phyloP scores from a whole-genome alignment of 345 rosid genomes.

The Salix brachista region DNA sequence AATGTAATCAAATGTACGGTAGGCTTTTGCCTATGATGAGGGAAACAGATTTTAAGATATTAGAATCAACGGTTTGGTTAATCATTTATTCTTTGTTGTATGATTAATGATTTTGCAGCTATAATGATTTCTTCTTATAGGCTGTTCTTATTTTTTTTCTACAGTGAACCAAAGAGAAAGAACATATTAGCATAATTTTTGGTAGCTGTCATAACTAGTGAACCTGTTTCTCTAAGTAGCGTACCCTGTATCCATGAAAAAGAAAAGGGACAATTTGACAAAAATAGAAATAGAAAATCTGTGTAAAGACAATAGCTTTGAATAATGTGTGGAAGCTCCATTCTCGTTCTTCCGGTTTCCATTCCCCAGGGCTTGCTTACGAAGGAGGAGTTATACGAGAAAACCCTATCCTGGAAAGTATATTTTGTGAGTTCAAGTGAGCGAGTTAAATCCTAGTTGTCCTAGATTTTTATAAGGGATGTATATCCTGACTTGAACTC shows the following conservation, averaged over 20 bases:
- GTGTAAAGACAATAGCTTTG: slow-evolving; percentile 11
- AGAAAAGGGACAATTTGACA: slow-evolving; percentile 4
- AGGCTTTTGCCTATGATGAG: slow-evolving; percentile 30
- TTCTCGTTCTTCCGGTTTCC: slow-evolving; percentile 4
- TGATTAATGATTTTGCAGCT: too few species aligned
- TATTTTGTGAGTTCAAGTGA: too few species aligned
- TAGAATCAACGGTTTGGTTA: neutral
- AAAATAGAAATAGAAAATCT: slow-evolving; percentile 16
- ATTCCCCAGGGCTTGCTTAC: neutral
- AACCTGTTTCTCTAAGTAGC: neutral
- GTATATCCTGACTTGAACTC: too few species aligned
- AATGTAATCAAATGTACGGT: slow-evolving; percentile 60
- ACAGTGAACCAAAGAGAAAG: neutral
- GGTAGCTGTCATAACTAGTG: neutral
- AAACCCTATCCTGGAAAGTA: too few species aligned
- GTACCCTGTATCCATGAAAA: slow-evolving; percentile 33
- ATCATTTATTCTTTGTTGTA: too few species aligned
- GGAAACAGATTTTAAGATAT: neutral
- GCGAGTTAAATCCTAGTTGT: too few species aligned
- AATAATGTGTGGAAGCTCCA: slow-evolving; percentile 1
- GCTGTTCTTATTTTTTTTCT: slow-evolving; percentile 24
- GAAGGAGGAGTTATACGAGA: neutral
- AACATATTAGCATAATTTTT: neutral
- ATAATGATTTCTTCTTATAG: too few species aligned
- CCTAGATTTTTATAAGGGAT: too few species aligned